A percentile compares a stretch with the other conserved stretches of the same genome.
Conservation (phyloP, 2,329 filamentous ascomycete genomes). For the Phialophora macrospora region DNA sequence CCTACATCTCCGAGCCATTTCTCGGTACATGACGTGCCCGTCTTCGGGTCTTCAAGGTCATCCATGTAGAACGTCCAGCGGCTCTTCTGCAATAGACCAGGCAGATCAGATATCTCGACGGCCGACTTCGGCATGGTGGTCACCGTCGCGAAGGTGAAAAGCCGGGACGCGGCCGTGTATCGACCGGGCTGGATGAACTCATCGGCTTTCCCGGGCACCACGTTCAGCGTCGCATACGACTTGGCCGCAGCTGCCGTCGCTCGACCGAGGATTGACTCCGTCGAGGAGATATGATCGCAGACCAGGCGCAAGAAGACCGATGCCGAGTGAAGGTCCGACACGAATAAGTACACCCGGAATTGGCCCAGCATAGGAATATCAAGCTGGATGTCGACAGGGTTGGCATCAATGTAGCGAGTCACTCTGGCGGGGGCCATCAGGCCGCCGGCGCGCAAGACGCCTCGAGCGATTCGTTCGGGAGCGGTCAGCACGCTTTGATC, state of each 20-base stretch:
- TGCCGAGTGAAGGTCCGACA: constrained; percentile 63
- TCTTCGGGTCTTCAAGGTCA: background rate
- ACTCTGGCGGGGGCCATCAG: constrained; percentile 70
- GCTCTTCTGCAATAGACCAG: background rate
- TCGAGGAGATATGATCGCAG: constrained; percentile 59
- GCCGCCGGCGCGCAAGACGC: constrained; percentile 48
- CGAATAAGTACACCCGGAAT: constrained; percentile 75
- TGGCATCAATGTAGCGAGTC: constrained; percentile 75
- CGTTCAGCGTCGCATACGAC: background rate
- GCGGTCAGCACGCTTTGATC: constrained; percentile 66
- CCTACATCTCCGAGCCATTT: background rate
- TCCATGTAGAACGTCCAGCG: background rate
- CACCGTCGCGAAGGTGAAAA: background rate
- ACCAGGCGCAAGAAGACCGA: constrained; percentile 65
- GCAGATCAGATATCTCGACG: background rate
- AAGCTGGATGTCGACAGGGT: constrained; percentile 76
- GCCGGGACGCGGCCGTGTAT: background rate
- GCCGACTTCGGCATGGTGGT: background rate
- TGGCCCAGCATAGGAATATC: constrained; percentile 79
- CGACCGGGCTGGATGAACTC: background rate
- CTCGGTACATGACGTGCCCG: background rate
- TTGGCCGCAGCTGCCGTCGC: constrained; percentile 41
- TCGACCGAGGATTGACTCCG: constrained; percentile 62
- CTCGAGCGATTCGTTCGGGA: constrained; percentile 47
- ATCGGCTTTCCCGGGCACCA: background rate